These are phyloP conservation scores for Salix exigua DNA, from an alignment of 345 rosid genomes.

Conservation along the genomic window DNA sequence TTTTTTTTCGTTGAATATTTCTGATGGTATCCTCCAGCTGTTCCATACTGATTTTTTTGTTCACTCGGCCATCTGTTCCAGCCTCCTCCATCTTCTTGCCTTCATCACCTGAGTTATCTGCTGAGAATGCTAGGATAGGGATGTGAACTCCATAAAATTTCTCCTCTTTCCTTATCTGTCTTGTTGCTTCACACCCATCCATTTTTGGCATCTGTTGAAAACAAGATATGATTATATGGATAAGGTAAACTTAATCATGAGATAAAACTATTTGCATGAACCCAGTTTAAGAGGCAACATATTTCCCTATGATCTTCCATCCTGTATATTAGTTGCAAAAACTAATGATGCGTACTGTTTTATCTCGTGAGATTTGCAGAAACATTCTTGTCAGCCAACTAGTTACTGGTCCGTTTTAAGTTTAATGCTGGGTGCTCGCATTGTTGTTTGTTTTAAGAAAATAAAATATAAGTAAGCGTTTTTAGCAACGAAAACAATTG, in stretches of 20 bases:
- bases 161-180: constrained; percentile 17
- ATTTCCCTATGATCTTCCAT: not conserved
- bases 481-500: not conserved
- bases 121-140: constrained; percentile 22
- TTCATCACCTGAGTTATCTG: constrained; percentile 4
- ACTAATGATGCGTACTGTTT: not conserved
- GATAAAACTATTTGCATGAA: not conserved
- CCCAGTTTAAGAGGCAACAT: not conserved
- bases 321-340: not conserved
- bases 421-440: not conserved
- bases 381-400: not conserved
- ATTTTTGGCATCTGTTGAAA: constrained; percentile 20
- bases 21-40: not conserved
- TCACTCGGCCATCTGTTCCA: constrained; percentile 21
- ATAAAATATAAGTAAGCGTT: not conserved
- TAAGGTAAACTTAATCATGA: not conserved
- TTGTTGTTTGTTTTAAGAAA: not conserved
- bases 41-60: constrained; percentile 1
- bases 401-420: not conserved
- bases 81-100: constrained; percentile 1
- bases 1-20: not conserved
- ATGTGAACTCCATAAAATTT: constrained; percentile 3
- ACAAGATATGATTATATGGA: not conserved
- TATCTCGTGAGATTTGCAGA: not conserved
- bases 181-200: constrained; percentile 30